Evolutionary conservation across 208 protist species (phyloP).

Genomic region (Naegleria lovaniensis): DNA sequence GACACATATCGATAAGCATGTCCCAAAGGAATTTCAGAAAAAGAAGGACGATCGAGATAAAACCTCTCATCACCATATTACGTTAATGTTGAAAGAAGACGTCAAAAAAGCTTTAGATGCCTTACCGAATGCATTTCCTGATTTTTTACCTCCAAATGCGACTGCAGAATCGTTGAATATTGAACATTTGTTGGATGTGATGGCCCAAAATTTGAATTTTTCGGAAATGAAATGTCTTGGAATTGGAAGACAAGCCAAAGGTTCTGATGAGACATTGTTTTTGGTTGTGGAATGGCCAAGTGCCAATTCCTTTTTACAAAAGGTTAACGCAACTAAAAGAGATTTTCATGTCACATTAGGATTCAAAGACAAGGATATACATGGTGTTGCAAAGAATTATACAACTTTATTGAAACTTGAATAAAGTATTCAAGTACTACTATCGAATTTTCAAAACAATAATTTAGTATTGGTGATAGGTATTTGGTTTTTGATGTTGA

Average conservation of each 20-base stretch:
- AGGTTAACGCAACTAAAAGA: neutral
- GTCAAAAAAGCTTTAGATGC: neutral
- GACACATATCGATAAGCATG: neutral
- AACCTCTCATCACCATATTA: neutral
- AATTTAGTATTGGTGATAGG: too few relatives aligned
- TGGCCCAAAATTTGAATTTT: neutral
- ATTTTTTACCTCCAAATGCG: neutral
- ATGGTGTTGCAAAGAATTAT: conserved; percentile 7
- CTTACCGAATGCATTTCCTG: neutral
- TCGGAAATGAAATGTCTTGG: neutral
- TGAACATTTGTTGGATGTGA: neutral
- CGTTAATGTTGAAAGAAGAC: neutral
- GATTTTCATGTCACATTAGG: conserved; percentile 13
- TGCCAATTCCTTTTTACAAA: neutral
- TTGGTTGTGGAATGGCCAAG: neutral
- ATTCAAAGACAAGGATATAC: neutral
- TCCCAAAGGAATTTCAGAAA: neutral
- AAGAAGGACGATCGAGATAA: neutral
- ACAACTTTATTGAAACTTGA: neutral
- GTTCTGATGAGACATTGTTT: neutral
- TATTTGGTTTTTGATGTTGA: neutral
- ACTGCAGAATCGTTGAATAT: neutral
- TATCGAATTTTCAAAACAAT: too few relatives aligned
- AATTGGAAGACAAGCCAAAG: neutral
- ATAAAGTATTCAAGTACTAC: too few relatives aligned